Percentiles rank a stretch among this genome's conserved stretches.
Evolutionary conservation across 805 yeast genomes (phyloP).

Genomic region (Wickerhamiella alocasiicola): DNA sequence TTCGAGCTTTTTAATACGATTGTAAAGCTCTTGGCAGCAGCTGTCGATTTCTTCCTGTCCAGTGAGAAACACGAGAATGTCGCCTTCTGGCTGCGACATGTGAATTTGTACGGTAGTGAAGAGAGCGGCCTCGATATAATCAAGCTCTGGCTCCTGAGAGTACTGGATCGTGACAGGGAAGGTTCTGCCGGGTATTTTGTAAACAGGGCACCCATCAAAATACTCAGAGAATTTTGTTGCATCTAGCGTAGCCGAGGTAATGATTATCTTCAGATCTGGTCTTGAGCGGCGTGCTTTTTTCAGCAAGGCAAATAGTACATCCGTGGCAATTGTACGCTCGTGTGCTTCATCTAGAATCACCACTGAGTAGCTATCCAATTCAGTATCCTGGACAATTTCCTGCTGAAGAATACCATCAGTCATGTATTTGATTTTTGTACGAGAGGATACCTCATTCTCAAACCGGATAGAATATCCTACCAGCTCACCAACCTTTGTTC

Average conservation of each 20-base stretch:
- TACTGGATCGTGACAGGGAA: slow-evolving; percentile 81
- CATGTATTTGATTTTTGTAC: slow-evolving; percentile 72
- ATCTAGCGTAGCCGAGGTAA: slow-evolving; percentile 92
- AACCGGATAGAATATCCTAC: slow-evolving; percentile 87
- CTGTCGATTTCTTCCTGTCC: slow-evolving; percentile 95
- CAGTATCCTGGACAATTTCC: slow-evolving; percentile 71
- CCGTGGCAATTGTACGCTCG: slow-evolving; percentile 90
- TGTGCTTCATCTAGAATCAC: slow-evolving; percentile 96
- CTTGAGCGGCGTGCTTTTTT: slow-evolving; percentile 55
- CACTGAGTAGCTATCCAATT: slow-evolving; percentile 52
- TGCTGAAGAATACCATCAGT: slow-evolving; percentile 92
- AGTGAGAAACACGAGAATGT: slow-evolving; percentile 78
- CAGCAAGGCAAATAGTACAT: slow-evolving; percentile 62
- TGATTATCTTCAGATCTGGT: slow-evolving; percentile 58
- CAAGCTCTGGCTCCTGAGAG: slow-evolving; percentile 78
- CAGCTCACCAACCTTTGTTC: slow-evolving; percentile 61
- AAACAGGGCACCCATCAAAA: slow-evolving; percentile 73
- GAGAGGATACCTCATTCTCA: slow-evolving; percentile 57
- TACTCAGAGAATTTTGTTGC: slow-evolving; percentile 75
- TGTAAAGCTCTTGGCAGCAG: slow-evolving; percentile 59
- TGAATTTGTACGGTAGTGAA: slow-evolving; percentile 84
- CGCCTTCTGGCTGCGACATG: slow-evolving; percentile 47
- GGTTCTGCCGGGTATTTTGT: slow-evolving; percentile 85
- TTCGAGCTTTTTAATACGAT: slow-evolving; percentile 56
- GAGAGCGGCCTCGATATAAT: slow-evolving; percentile 79